Conservation (phyloP, 192 early-diverging fungal genomes). For the Paraglomus brasilianum region DNA sequence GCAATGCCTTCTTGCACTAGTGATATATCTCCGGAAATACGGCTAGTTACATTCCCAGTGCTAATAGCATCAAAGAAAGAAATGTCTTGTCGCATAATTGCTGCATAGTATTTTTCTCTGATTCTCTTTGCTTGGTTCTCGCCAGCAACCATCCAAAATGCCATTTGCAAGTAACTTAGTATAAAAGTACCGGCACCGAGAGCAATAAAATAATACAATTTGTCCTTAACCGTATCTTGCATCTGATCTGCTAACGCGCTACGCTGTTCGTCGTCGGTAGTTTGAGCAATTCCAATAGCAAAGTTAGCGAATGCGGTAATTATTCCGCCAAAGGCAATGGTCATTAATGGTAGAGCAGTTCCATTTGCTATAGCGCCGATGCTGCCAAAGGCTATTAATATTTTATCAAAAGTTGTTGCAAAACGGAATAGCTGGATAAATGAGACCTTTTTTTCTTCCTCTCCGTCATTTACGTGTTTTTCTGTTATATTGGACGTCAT, state of each 20-base stretch:
- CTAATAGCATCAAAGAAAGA: conserved; percentile 69
- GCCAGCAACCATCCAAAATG: conserved; percentile 54
- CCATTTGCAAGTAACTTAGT: conserved; percentile 55
- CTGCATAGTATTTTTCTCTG: conserved; percentile 62
- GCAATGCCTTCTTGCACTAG: conserved; percentile 82
- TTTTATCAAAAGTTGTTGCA: conserved; percentile 52
- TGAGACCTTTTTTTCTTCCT: conserved; percentile 51
- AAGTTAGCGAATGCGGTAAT: conserved; percentile 36
- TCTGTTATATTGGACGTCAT: too few relatives aligned
- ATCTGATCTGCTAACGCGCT: not conserved
- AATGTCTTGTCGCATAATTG: conserved; percentile 80
- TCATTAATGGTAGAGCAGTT: conserved; percentile 29
- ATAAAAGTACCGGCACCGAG: conserved; percentile 55
- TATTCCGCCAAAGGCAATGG: conserved; percentile 29
- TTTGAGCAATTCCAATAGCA: conserved; percentile 31
- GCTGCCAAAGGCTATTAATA: conserved; percentile 20
- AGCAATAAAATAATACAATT: conserved; percentile 27
- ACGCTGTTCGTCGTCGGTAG: not conserved
- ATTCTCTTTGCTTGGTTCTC: conserved; percentile 42
- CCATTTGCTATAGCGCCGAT: conserved; percentile 25
- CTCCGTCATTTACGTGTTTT: conserved; percentile 7
- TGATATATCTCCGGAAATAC: conserved; percentile 78
- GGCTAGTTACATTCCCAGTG: conserved; percentile 64
- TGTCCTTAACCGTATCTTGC: not conserved
- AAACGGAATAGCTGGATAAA: conserved; percentile 68